Conservation (phyloP, 1,284 basidiomycete genomes). For the Pseudozyma sp. region DNA sequence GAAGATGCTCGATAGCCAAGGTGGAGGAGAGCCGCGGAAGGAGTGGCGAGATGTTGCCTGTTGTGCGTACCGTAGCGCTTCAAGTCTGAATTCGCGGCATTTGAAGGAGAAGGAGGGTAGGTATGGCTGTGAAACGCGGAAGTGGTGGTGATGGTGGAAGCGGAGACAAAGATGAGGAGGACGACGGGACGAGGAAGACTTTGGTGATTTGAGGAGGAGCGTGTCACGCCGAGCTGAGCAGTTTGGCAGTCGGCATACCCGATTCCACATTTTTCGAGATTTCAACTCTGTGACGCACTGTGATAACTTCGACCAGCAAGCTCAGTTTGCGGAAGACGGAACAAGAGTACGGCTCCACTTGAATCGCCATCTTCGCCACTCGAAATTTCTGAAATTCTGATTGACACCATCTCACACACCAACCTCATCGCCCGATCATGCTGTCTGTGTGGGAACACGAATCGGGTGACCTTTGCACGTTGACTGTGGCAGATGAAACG, state of each 20-base stretch:
- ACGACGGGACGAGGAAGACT: not conserved
- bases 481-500: too few species aligned
- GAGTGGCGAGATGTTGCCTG: constrained; percentile 1
- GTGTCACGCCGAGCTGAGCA: constrained; percentile 1
- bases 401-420: not conserved
- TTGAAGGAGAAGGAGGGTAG: not conserved
- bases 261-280: constrained; percentile 7
- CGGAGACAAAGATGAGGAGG: constrained; percentile 3
- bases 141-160: constrained; percentile 8
- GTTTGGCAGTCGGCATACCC: constrained; percentile 8
- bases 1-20: not conserved
- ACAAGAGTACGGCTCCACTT: too few species aligned
- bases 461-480: not conserved
- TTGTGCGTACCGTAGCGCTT: constrained; percentile 8
- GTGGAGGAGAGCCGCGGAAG: constrained; percentile 21
- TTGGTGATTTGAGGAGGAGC: constrained; percentile 2
- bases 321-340: not conserved
- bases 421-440: too few species aligned
- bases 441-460: constrained; percentile 2
- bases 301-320: too few species aligned
- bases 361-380: not conserved
- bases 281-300: constrained; percentile 1
- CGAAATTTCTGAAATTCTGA: too few species aligned
- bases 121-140: not conserved
- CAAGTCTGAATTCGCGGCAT: constrained; percentile 2